Evolutionary conservation across 306 rosid genomes (phyloP).

Genomic region (Pterocarpus macrocarpus): DNA sequence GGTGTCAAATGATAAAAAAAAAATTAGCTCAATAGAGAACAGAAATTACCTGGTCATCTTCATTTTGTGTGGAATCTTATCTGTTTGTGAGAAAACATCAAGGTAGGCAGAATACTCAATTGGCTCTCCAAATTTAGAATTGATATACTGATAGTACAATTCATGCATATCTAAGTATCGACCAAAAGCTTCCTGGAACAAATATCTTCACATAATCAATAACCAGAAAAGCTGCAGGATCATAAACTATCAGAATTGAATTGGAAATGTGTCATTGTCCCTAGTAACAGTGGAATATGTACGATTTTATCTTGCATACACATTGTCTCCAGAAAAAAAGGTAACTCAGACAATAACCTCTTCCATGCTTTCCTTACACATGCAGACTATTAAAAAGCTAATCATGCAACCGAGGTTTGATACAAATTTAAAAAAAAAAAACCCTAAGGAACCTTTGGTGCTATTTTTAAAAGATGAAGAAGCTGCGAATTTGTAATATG

Average conservation of each 20-base stretch:
- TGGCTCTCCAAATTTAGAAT: constrained; percentile 97
- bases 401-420: constrained; percentile 11
- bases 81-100: constrained; percentile 77
- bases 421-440: background rate
- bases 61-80: constrained; percentile 77
- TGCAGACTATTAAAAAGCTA: constrained; percentile 8
- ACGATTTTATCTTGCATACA: constrained; percentile 25
- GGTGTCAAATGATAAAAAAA: constrained; percentile 37
- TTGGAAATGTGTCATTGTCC: background rate
- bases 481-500: constrained; percentile 3
- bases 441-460: background rate
- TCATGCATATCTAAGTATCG: constrained; percentile 93
- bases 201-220: constrained; percentile 41
- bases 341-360: constrained; percentile 16
- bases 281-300: constrained; percentile 22
- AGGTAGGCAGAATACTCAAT: constrained; percentile 89
- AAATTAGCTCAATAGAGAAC: background rate
- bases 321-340: background rate
- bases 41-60: constrained; percentile 66
- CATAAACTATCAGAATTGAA: background rate
- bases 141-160: constrained; percentile 74
- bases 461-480: constrained; percentile 31
- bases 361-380: background rate
- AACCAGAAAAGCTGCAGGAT: constrained; percentile 39
- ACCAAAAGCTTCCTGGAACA: constrained; percentile 87